Evolutionary conservation across 345 rosid genomes (phyloP), one percentile per base, ranked within the genome.

Genomic region (Citrus australasica): DNA sequence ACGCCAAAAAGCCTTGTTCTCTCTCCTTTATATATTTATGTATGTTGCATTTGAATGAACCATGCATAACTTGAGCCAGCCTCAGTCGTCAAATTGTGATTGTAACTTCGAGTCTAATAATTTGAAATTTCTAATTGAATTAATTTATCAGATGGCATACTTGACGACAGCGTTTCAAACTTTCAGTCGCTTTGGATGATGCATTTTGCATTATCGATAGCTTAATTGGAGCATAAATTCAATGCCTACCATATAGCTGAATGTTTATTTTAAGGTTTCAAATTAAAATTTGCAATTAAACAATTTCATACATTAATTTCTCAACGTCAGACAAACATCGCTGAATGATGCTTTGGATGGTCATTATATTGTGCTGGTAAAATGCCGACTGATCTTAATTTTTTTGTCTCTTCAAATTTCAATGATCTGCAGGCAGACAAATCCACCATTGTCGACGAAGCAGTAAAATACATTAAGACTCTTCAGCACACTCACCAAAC

Each of bases 401-500:
- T 66, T 71, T 4, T 3, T 16, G 10, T 42, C 24, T 42, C 2
- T 24, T 16, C 38, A 9, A 74, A 59, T 62, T 77, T 53, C 32
- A 9, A 69, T 3, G 2, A n/a, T 74, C 7, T 70, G 48, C 81
- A 89, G 90, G 92, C 83, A 28, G 92, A 87, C 83, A 89, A 89
- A 79, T 85, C 92, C 65, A 79, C 85, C 75, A 77, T 89, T 62
- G 92, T 89, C 2, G 89, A 89, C 73, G 92, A 87, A 76, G 92
- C 90, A 48, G 83, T 85, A 35, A 87, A 73, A 56, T 85, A 85
- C 84, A 87, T 87, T 21, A 82, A 84, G 76, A 79, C 75, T 78
- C 87, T 89, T 55, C 79, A 89, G 22, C 81, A 80, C 5, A 86
- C 88, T 17, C 87, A 84, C 76, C 79, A 85, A 27, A 68, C 79